Conservation (phyloP, 2,329 filamentous ascomycete species). For the Seiridium unicorne region DNA sequence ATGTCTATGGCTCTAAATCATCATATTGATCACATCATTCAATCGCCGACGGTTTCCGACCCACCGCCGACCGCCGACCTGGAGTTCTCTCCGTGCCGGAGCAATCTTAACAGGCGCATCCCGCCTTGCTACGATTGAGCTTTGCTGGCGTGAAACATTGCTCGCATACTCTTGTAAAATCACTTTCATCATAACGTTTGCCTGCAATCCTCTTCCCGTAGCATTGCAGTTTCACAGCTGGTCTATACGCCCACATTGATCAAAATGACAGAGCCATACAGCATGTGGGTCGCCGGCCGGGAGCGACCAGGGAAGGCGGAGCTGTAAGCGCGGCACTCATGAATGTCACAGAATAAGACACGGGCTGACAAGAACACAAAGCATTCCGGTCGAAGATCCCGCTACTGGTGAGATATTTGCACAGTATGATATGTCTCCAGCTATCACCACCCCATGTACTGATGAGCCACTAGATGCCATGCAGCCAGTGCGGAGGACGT, state of each 20-base stretch:
- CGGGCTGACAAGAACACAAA: slow-evolving; percentile 20
- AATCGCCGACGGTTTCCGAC: slow-evolving; percentile 4
- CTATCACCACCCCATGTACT: not conserved
- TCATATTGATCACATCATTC: not conserved
- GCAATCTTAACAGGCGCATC: not conserved
- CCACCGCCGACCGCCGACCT: not conserved
- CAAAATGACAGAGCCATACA: slow-evolving; percentile 18
- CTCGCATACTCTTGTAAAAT: too few relatives aligned
- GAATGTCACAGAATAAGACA: too few relatives aligned
- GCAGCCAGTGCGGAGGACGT: slow-evolving; percentile 45
- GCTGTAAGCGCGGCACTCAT: slow-evolving; percentile 31
- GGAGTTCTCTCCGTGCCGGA: not conserved
- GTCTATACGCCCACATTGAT: too few relatives aligned
- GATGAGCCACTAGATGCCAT: slow-evolving; percentile 36
- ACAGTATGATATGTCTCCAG: slow-evolving; percentile 27
- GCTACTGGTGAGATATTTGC: slow-evolving; percentile 51
- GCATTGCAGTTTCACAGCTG: too few relatives aligned
- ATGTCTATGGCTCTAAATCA: too few relatives aligned
- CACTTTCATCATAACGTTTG: too few relatives aligned
- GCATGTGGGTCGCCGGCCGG: slow-evolving; percentile 40
- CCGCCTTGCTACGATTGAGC: too few relatives aligned
- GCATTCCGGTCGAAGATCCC: slow-evolving; percentile 53
- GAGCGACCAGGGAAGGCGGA: slow-evolving; percentile 40
- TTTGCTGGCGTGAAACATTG: too few relatives aligned
- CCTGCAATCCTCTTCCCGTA: too few relatives aligned